phyloP scores from a whole-genome alignment of 768 basidiomycete genomes.

The Austroboletus festivus region DNA sequence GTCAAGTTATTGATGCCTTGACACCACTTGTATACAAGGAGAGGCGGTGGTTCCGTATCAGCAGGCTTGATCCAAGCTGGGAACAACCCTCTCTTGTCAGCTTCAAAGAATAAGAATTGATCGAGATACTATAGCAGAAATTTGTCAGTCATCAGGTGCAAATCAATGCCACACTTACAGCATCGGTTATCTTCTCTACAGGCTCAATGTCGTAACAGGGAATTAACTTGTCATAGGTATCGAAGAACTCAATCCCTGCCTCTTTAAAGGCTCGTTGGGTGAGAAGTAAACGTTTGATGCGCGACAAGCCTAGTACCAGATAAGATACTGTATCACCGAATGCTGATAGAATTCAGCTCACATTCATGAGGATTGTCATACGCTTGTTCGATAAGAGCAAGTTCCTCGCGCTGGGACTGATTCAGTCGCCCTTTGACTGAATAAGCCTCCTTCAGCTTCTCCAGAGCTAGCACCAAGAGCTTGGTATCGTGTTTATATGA shows the following conservation, averaged over 20 bases:
- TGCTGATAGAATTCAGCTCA: slow-evolving; percentile 27
- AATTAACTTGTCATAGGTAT: slow-evolving; percentile 97
- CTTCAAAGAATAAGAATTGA: slow-evolving; percentile 98
- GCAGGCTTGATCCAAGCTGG: slow-evolving; percentile 99
- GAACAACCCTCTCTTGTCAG: slow-evolving; percentile 97
- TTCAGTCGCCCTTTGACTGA: slow-evolving; percentile 97
- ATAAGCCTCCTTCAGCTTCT: slow-evolving; percentile 99
- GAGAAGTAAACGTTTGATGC: slow-evolving; percentile 94
- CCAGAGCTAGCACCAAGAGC: slow-evolving; percentile 90
- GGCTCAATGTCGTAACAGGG: slow-evolving; percentile 99
- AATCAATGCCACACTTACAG: slow-evolving; percentile 46
- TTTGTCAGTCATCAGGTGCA: slow-evolving; percentile 8
- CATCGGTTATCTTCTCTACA: slow-evolving; percentile 99
- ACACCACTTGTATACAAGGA: slow-evolving; percentile 99
- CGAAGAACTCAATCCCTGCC: slow-evolving; percentile 94
- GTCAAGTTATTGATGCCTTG: slow-evolving; percentile 99
- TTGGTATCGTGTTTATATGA: slow-evolving; percentile 99
- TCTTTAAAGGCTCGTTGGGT: slow-evolving; percentile 99
- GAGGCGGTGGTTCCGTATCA: slow-evolving; percentile 93
- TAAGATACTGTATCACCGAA: slow-evolving; percentile 3
- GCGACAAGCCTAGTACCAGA: slow-evolving; percentile 63
- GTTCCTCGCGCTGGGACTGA: slow-evolving; percentile 96
- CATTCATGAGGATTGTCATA: slow-evolving; percentile 99
- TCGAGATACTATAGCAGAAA: slow-evolving; percentile 69
- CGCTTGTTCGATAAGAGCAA: slow-evolving; percentile 97